Evolutionary conservation across 345 rosid genomes (phyloP), one percentile per base, ranked within the genome.

Genomic region (Bretschneidera sinensis): DNA sequence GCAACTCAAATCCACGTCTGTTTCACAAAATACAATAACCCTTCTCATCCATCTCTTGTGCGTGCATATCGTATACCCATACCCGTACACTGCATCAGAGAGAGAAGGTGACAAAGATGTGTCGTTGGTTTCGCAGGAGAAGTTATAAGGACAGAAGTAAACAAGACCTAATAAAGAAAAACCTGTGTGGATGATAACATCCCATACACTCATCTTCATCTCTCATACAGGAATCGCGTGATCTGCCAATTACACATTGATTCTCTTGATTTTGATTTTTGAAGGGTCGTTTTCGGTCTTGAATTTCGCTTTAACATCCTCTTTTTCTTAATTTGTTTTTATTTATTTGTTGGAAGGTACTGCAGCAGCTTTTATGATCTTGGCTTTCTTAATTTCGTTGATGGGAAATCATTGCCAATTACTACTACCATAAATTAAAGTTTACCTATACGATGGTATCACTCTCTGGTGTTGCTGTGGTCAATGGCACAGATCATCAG

Each of bases 231-330:
- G 45, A 28, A 51, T 43, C 18, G 76, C 65, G 68, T 64, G 80
- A 61, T 76, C 74, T 65, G 68, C 55, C 33, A 33, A 33, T 31
- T 65, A 43, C 55, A 54, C 73, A 54, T 70, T 77, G 74, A 77
- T 80, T 71, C 73, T 66, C 55, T 72, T 31, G 67, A 61, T 33
- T n/a, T n/a, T n/a, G n/a, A n/a, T n/a, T n/a, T n/a, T 43, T 77
- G 85, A 80, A 57, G 63, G 74, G 79, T 80, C 81, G 65, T 72
- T 80, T 74, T 80, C 85, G 10, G 20, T 70, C 79, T 80, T 77
- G 79, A 77, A 60, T 63, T 80, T 80, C 75, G 81, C 63, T 72
- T 69, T 35, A 22, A 35, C 9, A 22, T 21, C 13, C 43, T n/a
- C n/a, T n/a, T n/a, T n/a, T n/a, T n/a, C n/a, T n/a, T n/a, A n/a